Conservation (phyloP, 805 yeast genomes). For the Kuraishia cidri region DNA sequence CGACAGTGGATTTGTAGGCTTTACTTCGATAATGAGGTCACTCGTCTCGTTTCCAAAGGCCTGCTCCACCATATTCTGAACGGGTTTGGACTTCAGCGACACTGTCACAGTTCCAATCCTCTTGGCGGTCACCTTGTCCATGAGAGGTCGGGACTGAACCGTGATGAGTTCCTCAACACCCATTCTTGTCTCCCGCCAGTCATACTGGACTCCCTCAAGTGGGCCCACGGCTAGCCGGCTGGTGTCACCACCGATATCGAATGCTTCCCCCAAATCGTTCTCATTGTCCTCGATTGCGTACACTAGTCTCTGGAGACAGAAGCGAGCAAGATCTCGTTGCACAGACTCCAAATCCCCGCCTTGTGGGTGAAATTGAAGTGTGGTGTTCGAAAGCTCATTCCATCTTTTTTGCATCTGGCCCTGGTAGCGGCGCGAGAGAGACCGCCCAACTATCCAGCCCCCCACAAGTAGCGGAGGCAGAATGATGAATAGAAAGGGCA, state of each 20-base stretch:
- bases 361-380: conserved; percentile 14
- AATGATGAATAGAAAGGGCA: conserved; percentile 18
- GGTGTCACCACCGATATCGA: conserved; percentile 15
- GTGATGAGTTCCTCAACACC: conserved; percentile 10
- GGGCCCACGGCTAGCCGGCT: conserved; percentile 7
- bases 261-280: conserved; percentile 15
- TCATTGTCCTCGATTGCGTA: conserved; percentile 22
- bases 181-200: conserved; percentile 10
- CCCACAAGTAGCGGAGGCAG: conserved; percentile 21
- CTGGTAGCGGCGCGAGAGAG: conserved; percentile 6
- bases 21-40: conserved; percentile 4
- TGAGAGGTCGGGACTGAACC: neutral
- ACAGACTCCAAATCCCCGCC: conserved; percentile 10
- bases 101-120: conserved; percentile 3
- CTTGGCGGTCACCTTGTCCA: neutral
- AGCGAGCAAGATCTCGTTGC: conserved; percentile 17
- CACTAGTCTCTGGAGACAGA: conserved; percentile 17
- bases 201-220: conserved; percentile 9
- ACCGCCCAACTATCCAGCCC: conserved; percentile 9
- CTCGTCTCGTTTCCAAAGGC: neutral
- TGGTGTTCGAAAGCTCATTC: conserved; percentile 14
- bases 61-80: neutral
- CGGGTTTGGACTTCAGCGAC: neutral
- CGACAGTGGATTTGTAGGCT: conserved; percentile 1
- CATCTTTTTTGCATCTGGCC: conserved; percentile 11